These are phyloP conservation scores for Populus tomentosa DNA, from an alignment of 441 rosid genomes.

Conservation along the genomic window DNA sequence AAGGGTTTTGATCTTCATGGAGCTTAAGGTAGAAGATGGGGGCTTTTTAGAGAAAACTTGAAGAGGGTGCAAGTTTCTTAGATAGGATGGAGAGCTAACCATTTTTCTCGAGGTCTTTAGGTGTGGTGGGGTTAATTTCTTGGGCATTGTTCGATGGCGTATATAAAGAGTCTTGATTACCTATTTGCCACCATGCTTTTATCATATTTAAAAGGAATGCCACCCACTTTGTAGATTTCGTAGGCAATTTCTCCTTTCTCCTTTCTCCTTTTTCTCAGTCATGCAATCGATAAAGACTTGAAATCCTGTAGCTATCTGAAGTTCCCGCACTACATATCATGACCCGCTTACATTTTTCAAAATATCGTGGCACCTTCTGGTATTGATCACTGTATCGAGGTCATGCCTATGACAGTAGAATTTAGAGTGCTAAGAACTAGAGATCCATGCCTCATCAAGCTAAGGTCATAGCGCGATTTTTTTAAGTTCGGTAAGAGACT, in stretches of 20 bases:
- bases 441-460: background rate
- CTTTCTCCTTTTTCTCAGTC: constrained; percentile 7
- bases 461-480: background rate
- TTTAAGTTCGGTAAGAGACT: constrained; percentile 14
- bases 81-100: constrained; percentile 30
- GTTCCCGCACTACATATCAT: constrained; percentile 1
- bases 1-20: constrained; percentile 56
- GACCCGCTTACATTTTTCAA: constrained; percentile 27
- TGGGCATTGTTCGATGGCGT: constrained; percentile 16
- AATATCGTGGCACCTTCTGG: background rate
- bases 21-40: constrained; percentile 42
- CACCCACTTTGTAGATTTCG: constrained; percentile 26
- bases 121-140: constrained; percentile 17
- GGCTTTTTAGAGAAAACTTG: constrained; percentile 44
- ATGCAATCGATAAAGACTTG: constrained; percentile 14
- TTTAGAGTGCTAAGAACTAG: background rate
- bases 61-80: constrained; percentile 25
- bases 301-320: background rate
- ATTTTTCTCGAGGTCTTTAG: background rate
- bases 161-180: constrained; percentile 33
- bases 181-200: constrained; percentile 37
- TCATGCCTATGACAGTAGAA: background rate
- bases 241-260: background rate
- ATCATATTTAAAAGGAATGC: constrained; percentile 34
- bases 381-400: background rate